Base-by-base conservation (phyloP, 257 asterid genomes). In the Apocynum venetum region DNA sequence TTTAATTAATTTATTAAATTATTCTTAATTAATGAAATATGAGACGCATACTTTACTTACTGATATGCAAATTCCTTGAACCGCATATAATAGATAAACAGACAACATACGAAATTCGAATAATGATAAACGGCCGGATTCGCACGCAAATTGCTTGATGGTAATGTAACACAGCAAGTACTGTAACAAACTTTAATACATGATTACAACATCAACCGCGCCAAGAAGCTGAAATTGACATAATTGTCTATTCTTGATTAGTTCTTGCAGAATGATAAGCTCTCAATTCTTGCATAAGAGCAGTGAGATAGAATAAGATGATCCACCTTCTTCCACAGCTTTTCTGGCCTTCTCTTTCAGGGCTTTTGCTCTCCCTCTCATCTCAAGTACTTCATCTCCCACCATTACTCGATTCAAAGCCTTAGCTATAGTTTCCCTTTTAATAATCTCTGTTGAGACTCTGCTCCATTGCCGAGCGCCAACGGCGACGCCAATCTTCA, bases 241-340 rank as follows among this genome's bases (percentile, higher is more conserved):
- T 46, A 8, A 46, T 4, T 4, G 7, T 46, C 6, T n/a, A n/a
- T 40, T 14, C 10, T 64, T 36, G 9, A 38, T 13, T 64, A 25
- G 31, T 25, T 66, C 2, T 40, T 66, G 35, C 12, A 43, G 53
- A 59, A 59, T 41, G 43, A 73, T 77, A 75, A 4, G 71, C 8
- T 0, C 73, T 82, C 71, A 88, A 10, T 8, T 88, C 95, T 13
- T 85, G 13, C 0, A 89, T 64, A 44, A 93, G 80, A n/a, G 60
- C 61, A 77, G 40, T 77, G 83, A 93, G 85, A 79, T 72, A 40
- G 25, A 55, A 53, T 78, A 87, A 38, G 98, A 91, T 0, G 96
- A 91, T 43, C 98, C 97, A 1, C 91, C 92, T 82, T 85, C 91
- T 78, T 83, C 86, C 9, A 89, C 76, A 0, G 92, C 93, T 61